Evolutionary conservation across 164 flowering plant species (phyloP).

Genomic region (Piper longum): DNA sequence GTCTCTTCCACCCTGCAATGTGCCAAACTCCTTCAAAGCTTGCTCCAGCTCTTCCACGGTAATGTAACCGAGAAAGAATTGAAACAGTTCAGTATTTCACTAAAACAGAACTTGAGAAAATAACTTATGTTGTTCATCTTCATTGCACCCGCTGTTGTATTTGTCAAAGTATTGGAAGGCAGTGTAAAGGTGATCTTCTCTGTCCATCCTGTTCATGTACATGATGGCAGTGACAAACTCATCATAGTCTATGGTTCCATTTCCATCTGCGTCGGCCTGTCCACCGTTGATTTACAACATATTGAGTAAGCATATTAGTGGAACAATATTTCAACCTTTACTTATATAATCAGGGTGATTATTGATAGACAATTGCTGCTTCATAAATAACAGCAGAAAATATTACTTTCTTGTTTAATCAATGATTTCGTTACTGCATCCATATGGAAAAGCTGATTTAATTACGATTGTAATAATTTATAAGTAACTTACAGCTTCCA

Average conservation of each 20-base stretch:
- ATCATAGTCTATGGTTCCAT: constrained; percentile 92
- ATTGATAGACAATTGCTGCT: no score
- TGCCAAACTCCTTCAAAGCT: constrained; percentile 75
- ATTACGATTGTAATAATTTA: neutral
- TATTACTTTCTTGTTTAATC: no score
- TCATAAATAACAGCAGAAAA: no score
- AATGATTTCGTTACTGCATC: no score
- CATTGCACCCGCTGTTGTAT: constrained; percentile 69
- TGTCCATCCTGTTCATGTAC: constrained; percentile 83
- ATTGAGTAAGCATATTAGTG: neutral
- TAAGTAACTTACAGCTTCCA: constrained; percentile 76
- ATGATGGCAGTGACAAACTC: constrained; percentile 94
- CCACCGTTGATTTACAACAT: neutral
- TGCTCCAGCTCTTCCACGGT: constrained; percentile 89
- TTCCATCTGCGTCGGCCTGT: constrained; percentile 95
- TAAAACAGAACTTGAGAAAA: neutral
- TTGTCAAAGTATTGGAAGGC: constrained; percentile 92
- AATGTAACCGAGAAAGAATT: constrained; percentile 35
- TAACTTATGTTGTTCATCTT: constrained; percentile 2
- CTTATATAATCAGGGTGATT: neutral
- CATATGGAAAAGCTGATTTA: no score
- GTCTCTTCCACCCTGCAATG: constrained; percentile 63
- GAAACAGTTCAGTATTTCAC: neutral
- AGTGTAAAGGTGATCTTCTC: constrained; percentile 90
- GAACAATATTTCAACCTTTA: no score